A percentile compares a stretch with the other conserved stretches of the same genome.
Conservation (phyloP, 2,329 filamentous ascomycete genomes). For the Claviceps pazoutovae region DNA sequence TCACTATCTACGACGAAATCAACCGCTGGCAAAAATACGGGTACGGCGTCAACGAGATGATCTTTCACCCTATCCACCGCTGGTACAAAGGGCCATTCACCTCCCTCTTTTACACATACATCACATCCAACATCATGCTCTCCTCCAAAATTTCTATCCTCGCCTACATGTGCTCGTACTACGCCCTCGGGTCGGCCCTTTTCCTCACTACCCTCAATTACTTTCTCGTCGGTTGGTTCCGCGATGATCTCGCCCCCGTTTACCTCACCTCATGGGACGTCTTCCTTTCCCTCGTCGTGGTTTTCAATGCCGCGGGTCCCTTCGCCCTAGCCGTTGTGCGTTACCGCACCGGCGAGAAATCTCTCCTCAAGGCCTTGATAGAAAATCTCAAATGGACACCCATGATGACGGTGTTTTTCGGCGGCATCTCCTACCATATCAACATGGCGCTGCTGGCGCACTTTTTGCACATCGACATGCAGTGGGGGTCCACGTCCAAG, state of each 20-base stretch:
- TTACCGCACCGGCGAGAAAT: slow-evolving; percentile 43
- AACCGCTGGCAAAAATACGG: slow-evolving; percentile 62
- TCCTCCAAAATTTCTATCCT: slow-evolving; percentile 59
- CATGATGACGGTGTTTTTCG: slow-evolving; percentile 33
- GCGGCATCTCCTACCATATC: slow-evolving; percentile 29
- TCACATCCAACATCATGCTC: slow-evolving; percentile 46
- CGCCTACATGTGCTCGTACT: slow-evolving; percentile 59
- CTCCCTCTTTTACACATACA: slow-evolving; percentile 45
- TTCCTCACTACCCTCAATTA: slow-evolving; percentile 57
- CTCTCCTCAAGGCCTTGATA: slow-evolving; percentile 26
- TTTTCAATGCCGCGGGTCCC: slow-evolving; percentile 51
- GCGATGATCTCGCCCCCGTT: slow-evolving; percentile 50
- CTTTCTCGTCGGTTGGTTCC: slow-evolving; percentile 57
- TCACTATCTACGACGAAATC: slow-evolving; percentile 61
- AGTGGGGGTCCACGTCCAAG: slow-evolving; percentile 44
- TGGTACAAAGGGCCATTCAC: slow-evolving; percentile 56
- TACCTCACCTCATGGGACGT: slow-evolving; percentile 55
- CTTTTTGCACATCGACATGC: slow-evolving; percentile 28
- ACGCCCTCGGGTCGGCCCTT: slow-evolving; percentile 54
- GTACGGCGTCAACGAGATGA: slow-evolving; percentile 56
- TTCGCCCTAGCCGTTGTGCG: slow-evolving; percentile 46
- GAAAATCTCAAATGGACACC: slow-evolving; percentile 48
- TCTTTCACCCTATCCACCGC: slow-evolving; percentile 51
- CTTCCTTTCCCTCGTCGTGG: slow-evolving; percentile 46
- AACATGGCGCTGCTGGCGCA: slow-evolving; percentile 27